A percentile compares a stretch with the other conserved stretches of the same genome.
Evolutionary conservation across 305 asterid genomes (phyloP).

Genomic region (Fraxinus platypoda): DNA sequence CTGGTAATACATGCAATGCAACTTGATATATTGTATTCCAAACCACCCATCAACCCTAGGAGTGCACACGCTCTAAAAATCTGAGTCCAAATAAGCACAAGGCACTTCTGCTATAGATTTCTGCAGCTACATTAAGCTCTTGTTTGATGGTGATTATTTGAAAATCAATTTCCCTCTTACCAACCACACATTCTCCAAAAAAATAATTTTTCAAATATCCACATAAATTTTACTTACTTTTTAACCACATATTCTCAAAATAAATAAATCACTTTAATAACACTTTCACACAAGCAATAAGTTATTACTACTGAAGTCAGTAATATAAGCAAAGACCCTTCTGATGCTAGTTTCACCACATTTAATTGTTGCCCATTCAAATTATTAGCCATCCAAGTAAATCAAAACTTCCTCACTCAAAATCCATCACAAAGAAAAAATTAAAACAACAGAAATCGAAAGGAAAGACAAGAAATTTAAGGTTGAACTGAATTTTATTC

Average conservation of each 20-base stretch:
- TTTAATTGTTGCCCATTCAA: too few species aligned
- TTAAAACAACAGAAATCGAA: not conserved
- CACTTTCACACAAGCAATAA: not conserved
- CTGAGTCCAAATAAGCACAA: not conserved
- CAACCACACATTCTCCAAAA: not conserved
- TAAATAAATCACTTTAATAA: not conserved
- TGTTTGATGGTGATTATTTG: not conserved
- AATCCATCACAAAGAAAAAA: not conserved
- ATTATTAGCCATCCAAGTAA: not conserved
- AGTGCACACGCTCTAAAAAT: not conserved
- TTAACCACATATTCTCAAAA: not conserved
- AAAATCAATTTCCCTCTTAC: not conserved
- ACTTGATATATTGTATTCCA: not conserved
- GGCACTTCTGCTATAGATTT: too few species aligned
- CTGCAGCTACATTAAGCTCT: not conserved
- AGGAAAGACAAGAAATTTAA: not conserved
- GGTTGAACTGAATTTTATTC: too few species aligned
- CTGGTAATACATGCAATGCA: not conserved
- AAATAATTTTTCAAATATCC: not conserved
- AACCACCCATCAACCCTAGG: not conserved
- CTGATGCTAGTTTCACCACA: too few species aligned
- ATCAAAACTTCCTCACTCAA: not conserved
- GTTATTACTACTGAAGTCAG: not conserved
- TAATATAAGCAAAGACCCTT: not conserved
- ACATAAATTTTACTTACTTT: too few species aligned